Conservation (phyloP, 1,284 basidiomycete genomes). For the Phylloboletellus chloephorus region DNA sequence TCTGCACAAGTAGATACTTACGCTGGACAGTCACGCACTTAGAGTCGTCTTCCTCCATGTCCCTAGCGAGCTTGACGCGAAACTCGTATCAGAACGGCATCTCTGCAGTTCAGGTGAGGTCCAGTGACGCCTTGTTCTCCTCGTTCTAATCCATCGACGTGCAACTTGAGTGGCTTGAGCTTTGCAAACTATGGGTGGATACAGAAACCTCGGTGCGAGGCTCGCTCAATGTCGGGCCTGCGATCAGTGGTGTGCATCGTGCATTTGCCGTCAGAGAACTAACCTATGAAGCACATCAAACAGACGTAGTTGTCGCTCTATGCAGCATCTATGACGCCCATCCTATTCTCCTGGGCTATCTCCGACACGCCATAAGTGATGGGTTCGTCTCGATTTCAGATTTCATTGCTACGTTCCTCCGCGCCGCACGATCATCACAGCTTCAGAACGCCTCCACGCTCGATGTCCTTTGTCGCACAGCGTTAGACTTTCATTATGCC, state of each 20-base stretch:
- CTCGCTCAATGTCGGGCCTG: slow-evolving; percentile 31
- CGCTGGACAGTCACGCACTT: too few species aligned
- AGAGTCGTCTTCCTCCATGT: slow-evolving; percentile 44
- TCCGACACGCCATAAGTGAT: slow-evolving; percentile 53
- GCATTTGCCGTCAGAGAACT: neutral
- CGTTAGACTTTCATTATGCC: slow-evolving; percentile 56
- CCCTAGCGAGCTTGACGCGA: slow-evolving; percentile 58
- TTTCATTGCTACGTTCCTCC: slow-evolving; percentile 54
- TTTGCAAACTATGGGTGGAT: slow-evolving; percentile 56
- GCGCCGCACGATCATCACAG: slow-evolving; percentile 39
- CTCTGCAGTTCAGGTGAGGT: slow-evolving; percentile 50
- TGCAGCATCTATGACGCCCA: slow-evolving; percentile 63
- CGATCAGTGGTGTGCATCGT: slow-evolving; percentile 43
- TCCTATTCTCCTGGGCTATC: slow-evolving; percentile 54
- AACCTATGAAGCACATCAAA: slow-evolving; percentile 1
- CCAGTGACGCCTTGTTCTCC: neutral
- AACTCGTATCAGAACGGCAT: slow-evolving; percentile 69
- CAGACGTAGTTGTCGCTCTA: slow-evolving; percentile 64
- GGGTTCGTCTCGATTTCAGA: slow-evolving; percentile 51
- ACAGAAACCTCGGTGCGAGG: slow-evolving; percentile 40
- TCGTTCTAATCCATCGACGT: slow-evolving; percentile 6
- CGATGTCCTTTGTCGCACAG: slow-evolving; percentile 60
- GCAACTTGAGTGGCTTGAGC: slow-evolving; percentile 51
- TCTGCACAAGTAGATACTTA: too few species aligned
- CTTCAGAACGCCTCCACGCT: slow-evolving; percentile 60